These are phyloP conservation scores for Yarrowia keelungensis DNA, from an alignment of 805 yeast genomes.

Conservation along the genomic window DNA sequence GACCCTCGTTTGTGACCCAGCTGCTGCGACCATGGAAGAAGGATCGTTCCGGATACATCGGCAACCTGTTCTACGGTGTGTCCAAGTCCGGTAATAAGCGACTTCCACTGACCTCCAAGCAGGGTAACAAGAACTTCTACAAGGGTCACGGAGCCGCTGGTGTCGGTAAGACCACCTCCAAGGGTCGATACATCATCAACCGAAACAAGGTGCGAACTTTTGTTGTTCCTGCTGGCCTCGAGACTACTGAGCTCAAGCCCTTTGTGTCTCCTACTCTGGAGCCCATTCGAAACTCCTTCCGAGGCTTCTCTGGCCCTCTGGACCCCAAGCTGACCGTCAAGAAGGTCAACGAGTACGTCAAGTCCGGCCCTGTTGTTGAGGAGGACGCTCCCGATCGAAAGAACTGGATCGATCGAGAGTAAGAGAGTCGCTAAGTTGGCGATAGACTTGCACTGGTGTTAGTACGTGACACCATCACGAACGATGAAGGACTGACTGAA, in stretches of 20 bases:
- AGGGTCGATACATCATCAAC: constrained; percentile 77
- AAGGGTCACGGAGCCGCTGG: constrained; percentile 98
- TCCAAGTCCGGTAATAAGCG: constrained; percentile 83
- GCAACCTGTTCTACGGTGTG: constrained; percentile 71
- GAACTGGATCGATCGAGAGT: constrained; percentile 46
- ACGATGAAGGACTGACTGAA: background rate
- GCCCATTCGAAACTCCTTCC: constrained; percentile 67
- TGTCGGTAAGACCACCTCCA: constrained; percentile 77
- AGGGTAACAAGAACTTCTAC: constrained; percentile 92
- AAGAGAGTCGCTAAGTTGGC: background rate
- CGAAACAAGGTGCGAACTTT: constrained; percentile 90
- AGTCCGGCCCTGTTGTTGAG: constrained; percentile 61
- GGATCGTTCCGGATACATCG: constrained; percentile 71
- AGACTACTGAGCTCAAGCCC: constrained; percentile 62
- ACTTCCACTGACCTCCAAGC: constrained; percentile 80
- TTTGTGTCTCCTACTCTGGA: constrained; percentile 79
- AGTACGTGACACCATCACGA: background rate
- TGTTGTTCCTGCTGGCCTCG: constrained; percentile 70
- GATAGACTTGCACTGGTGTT: background rate
- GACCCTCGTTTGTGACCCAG: constrained; percentile 50
- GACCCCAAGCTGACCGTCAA: constrained; percentile 77
- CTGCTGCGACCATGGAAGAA: constrained; percentile 91
- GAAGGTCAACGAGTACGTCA: constrained; percentile 77
- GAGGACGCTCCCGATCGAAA: constrained; percentile 44
- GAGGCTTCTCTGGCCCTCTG: constrained; percentile 77